Percentiles rank a stretch among this genome's conserved stretches.
phyloP scores from a whole-genome alignment of 768 basidiomycete genomes.

The Erythrobasidium yunnanense region DNA sequence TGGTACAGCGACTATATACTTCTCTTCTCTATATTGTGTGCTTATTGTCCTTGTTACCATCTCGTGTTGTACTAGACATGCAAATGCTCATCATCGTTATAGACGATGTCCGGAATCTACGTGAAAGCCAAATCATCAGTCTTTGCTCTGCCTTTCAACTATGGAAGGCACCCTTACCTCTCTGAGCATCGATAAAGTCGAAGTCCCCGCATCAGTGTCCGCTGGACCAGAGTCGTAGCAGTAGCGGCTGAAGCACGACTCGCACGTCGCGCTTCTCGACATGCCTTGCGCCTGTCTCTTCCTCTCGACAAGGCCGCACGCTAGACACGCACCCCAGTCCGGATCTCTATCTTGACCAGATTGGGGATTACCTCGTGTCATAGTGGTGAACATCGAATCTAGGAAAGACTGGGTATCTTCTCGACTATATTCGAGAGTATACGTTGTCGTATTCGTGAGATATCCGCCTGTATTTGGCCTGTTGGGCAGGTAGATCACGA shows the following conservation, averaged over 20 bases:
- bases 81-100: not conserved
- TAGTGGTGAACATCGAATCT: slow-evolving; percentile 52
- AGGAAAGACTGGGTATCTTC: slow-evolving; percentile 53
- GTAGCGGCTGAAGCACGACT: slow-evolving; percentile 9
- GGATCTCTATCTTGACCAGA: slow-evolving; percentile 52
- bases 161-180: not conserved
- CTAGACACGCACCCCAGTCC: slow-evolving; percentile 56
- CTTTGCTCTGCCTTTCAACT: not conserved
- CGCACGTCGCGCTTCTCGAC: not conserved
- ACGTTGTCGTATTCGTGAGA: slow-evolving; percentile 56
- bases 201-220: not conserved
- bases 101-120: not conserved
- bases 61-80: not conserved
- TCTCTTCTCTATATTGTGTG: not conserved
- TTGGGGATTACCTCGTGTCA: slow-evolving; percentile 53
- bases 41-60: not conserved
- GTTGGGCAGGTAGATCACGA: slow-evolving; percentile 59
- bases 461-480: slow-evolving; percentile 52
- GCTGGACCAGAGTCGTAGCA: slow-evolving; percentile 15
- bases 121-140: not conserved
- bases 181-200: not conserved
- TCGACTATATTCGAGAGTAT: slow-evolving; percentile 53
- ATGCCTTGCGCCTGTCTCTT: slow-evolving; percentile 37
- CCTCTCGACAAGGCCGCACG: slow-evolving; percentile 57
- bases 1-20: too few relatives aligned